Percentiles rank a stretch among this genome's conserved stretches.
These are phyloP conservation scores for Bruguiera sexangula DNA, from an alignment of 345 rosid species.

Conservation along the genomic window DNA sequence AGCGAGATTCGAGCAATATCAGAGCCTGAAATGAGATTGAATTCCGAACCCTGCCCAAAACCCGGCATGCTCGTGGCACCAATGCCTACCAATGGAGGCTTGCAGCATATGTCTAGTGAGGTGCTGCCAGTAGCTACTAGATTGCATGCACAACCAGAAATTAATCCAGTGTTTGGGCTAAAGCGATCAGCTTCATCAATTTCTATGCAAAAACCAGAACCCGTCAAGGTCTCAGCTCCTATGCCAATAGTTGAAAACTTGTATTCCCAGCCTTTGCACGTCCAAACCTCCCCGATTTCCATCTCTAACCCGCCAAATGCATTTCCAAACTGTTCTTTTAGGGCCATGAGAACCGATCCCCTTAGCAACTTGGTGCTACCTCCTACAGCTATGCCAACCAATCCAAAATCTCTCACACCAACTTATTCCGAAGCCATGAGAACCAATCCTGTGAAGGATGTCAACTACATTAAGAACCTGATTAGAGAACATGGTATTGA, in stretches of 20 bases:
- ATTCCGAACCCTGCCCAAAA: neutral
- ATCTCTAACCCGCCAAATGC: neutral
- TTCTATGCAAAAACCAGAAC: slow-evolving; percentile 1
- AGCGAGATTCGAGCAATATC: slow-evolving; percentile 4
- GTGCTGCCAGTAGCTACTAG: slow-evolving; percentile 12
- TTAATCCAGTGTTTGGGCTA: slow-evolving; percentile 3
- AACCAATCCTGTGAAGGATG: slow-evolving; percentile 33
- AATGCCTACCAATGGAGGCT: slow-evolving; percentile 6
- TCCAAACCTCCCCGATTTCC: neutral
- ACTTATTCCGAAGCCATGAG: neutral
- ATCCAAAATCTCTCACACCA: slow-evolving; percentile 8
- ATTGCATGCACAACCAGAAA: slow-evolving; percentile 1
- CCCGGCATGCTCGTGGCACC: slow-evolving; percentile 1
- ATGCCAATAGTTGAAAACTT: slow-evolving; percentile 15
- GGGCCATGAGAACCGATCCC: neutral
- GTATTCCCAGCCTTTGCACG: neutral
- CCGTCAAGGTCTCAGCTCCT: neutral
- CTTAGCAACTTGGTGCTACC: slow-evolving; percentile 2
- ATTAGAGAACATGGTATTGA: slow-evolving; percentile 61
- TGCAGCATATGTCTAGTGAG: slow-evolving; percentile 13
- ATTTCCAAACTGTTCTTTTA: too few relatives aligned
- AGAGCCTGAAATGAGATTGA: slow-evolving; percentile 14
- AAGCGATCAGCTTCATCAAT: slow-evolving; percentile 23
- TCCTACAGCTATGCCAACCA: slow-evolving; percentile 14
- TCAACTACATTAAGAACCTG: slow-evolving; percentile 53